These are phyloP conservation scores for Phytophthora cactorum DNA, from an alignment of 352 stramenopile genomes.

Conservation along the genomic window DNA sequence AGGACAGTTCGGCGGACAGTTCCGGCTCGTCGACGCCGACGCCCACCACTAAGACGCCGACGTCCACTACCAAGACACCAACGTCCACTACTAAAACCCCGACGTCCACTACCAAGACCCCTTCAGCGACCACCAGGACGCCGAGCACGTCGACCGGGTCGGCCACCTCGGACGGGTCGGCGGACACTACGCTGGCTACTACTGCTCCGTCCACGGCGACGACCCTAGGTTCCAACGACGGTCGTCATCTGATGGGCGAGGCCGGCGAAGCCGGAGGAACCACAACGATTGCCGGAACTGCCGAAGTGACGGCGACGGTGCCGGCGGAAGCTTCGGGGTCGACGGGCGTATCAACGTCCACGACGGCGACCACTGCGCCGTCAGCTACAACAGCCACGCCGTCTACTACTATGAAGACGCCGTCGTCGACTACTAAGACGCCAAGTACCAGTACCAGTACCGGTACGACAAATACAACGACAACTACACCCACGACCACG, in stretches of 20 bases:
- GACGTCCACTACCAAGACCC: conserved; percentile 27
- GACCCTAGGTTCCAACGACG: conserved; percentile 17
- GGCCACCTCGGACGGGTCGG: conserved; percentile 31
- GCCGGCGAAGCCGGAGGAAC: conserved; percentile 26
- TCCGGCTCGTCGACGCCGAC: conserved; percentile 15
- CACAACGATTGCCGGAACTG: conserved; percentile 9
- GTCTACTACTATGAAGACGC: conserved; percentile 12
- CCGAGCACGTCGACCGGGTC: conserved; percentile 19
- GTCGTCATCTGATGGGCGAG: conserved; percentile 25
- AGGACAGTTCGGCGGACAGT: conserved; percentile 8
- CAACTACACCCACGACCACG: conserved; percentile 1
- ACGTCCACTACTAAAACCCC: conserved; percentile 33
- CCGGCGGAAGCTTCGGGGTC: conserved; percentile 13
- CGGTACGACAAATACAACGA: conserved; percentile 1
- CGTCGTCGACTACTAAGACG: conserved; percentile 3
- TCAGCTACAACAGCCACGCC: conserved; percentile 23
- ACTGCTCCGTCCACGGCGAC: conserved; percentile 27
- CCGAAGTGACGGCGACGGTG: conserved; percentile 8
- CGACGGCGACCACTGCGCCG: conserved; percentile 3
- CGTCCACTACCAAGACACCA: conserved; percentile 31
- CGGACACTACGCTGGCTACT: conserved; percentile 24
- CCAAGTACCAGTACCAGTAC: conserved; percentile 15
- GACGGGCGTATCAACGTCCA: not conserved
- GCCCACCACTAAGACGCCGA: conserved; percentile 32
- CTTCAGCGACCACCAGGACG: conserved; percentile 18